A percentile compares a stretch with the other conserved stretches of the same genome.
Evolutionary conservation across 2,329 filamentous ascomycete genomes (phyloP).

Genomic region (Byssochlamys sp.): DNA sequence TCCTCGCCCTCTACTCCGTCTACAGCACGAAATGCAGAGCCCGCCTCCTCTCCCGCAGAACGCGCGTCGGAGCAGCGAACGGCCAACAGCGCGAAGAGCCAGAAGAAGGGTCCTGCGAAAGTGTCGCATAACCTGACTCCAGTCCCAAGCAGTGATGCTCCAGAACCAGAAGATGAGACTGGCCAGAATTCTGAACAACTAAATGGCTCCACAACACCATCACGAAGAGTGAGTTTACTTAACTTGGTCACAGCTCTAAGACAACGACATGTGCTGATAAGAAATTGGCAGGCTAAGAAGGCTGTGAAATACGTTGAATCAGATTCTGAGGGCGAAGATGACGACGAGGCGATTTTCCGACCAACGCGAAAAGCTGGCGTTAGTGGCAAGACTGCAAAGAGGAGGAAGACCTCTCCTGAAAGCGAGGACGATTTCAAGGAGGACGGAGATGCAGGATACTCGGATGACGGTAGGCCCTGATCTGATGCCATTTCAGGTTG

Average conservation of each 20-base stretch:
- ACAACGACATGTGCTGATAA: slow-evolving; percentile 6
- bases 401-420: slow-evolving; percentile 54
- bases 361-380: slow-evolving; percentile 40
- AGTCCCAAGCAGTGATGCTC: slow-evolving; percentile 68
- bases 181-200: slow-evolving; percentile 28
- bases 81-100: slow-evolving; percentile 28
- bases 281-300: slow-evolving; percentile 46
- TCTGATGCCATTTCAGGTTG: not conserved
- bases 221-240: slow-evolving; percentile 56
- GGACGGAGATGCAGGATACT: slow-evolving; percentile 41
- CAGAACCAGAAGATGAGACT: slow-evolving; percentile 54
- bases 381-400: slow-evolving; percentile 43
- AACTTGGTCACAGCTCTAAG: not conserved
- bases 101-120: slow-evolving; percentile 32
- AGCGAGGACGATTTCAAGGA: slow-evolving; percentile 61
- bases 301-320: slow-evolving; percentile 70
- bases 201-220: slow-evolving; percentile 57
- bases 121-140: slow-evolving; percentile 53
- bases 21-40: slow-evolving; percentile 18
- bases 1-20: slow-evolving; percentile 39
- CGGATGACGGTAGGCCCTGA: slow-evolving; percentile 40
- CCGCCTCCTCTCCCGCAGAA: slow-evolving; percentile 29
- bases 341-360: slow-evolving; percentile 63
- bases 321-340: slow-evolving; percentile 59
- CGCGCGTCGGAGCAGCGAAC: slow-evolving; percentile 21